Conservation (phyloP, 1,139 yeast genomes). For the Suhomyces atakaporum region DNA sequence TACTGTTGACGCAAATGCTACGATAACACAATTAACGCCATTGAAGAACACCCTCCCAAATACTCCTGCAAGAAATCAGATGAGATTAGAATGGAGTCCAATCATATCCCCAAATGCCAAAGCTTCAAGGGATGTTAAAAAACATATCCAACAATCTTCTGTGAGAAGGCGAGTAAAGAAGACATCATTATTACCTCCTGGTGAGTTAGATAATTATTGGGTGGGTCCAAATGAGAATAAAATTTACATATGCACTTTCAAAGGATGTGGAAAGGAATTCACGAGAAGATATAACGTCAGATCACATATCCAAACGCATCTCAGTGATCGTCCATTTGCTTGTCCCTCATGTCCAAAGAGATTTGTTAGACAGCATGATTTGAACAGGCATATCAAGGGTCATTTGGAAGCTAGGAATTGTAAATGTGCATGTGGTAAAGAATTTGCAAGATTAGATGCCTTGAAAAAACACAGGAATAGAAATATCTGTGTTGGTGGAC, state of each 20-base stretch:
- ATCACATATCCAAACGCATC: slow-evolving; percentile 95
- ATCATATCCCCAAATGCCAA: slow-evolving; percentile 49
- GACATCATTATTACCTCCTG: slow-evolving; percentile 83
- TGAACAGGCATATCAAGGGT: slow-evolving; percentile 85
- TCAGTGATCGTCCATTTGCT: slow-evolving; percentile 86
- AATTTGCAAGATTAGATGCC: slow-evolving; percentile 88
- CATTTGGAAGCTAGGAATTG: slow-evolving; percentile 74
- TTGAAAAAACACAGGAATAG: slow-evolving; percentile 77
- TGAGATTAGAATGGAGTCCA: slow-evolving; percentile 57
- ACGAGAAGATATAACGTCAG: slow-evolving; percentile 91
- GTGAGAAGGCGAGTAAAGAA: slow-evolving; percentile 49
- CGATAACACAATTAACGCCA: slow-evolving; percentile 46
- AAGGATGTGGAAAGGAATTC: slow-evolving; percentile 81
- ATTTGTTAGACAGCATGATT: slow-evolving; percentile 89
- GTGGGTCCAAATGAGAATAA: slow-evolving; percentile 75
- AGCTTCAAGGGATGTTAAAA: slow-evolving; percentile 37
- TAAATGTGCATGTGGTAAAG: slow-evolving; percentile 88
- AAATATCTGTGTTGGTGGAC: slow-evolving; percentile 76
- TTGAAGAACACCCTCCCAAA: slow-evolving; percentile 34
- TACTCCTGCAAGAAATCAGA: slow-evolving; percentile 40
- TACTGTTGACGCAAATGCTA: slow-evolving; percentile 43
- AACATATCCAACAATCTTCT: slow-evolving; percentile 44
- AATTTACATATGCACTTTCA: slow-evolving; percentile 70
- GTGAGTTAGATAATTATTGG: slow-evolving; percentile 83
- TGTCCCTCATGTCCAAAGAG: slow-evolving; percentile 65